These are phyloP conservation scores for Stromatinia cepivora DNA, from an alignment of 2,329 filamentous ascomycete genomes.

Conservation along the genomic window DNA sequence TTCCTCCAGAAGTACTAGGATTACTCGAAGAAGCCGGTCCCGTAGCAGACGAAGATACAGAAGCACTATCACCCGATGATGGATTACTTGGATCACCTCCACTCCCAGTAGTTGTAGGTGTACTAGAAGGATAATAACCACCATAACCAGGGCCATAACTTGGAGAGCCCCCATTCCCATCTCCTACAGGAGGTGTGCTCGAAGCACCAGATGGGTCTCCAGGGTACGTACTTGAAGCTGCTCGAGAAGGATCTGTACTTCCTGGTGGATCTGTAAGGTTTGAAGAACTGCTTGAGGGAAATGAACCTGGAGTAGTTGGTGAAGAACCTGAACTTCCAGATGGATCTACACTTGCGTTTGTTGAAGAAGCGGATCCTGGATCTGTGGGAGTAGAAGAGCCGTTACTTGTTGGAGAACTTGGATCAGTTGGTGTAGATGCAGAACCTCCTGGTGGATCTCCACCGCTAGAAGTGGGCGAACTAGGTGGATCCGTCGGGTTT, in stretches of 20 bases:
- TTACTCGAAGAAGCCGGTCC: background rate
- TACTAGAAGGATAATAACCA: background rate
- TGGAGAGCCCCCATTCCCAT: background rate
- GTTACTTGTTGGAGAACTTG: background rate
- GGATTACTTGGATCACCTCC: background rate
- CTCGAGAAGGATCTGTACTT: background rate
- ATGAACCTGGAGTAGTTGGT: background rate
- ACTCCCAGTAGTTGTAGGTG: background rate
- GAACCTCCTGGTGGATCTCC: background rate
- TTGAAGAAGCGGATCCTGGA: background rate
- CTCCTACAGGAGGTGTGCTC: background rate
- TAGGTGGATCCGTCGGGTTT: background rate
- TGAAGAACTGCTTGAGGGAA: background rate
- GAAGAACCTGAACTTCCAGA: background rate
- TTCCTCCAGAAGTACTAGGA: background rate
- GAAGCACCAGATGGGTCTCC: background rate
- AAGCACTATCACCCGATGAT: background rate
- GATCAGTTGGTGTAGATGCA: background rate
- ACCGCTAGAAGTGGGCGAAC: background rate
- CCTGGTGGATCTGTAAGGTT: background rate
- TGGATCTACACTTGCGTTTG: background rate
- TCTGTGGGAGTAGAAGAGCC: background rate
- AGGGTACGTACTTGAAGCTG: background rate
- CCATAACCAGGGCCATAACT: conserved; percentile 3
- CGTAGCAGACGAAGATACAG: background rate